phyloP scores from a whole-genome alignment of 257 asterid species.

The Rauvolfia tetraphylla region DNA sequence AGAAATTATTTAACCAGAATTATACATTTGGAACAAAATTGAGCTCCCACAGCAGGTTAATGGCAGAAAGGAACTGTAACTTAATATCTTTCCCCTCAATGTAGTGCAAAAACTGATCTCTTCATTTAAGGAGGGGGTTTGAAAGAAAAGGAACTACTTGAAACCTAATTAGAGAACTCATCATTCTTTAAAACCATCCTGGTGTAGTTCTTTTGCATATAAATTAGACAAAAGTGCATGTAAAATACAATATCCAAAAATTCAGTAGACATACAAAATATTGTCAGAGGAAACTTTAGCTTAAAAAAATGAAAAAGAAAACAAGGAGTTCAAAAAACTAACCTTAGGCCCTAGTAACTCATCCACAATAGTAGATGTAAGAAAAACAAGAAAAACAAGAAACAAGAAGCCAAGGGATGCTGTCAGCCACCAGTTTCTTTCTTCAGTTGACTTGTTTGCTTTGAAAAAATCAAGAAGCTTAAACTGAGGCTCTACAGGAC shows the following conservation, averaged over 20 bases:
- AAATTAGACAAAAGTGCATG: neutral
- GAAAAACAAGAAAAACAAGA: conserved; percentile 51
- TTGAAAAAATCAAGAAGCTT: conserved; percentile 50
- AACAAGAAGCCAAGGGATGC: conserved; percentile 50
- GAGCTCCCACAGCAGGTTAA: neutral
- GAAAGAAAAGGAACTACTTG: too few species aligned
- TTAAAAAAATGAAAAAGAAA: neutral
- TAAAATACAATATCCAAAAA: neutral
- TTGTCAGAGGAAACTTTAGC: neutral
- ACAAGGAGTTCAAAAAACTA: neutral
- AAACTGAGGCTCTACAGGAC: conserved; percentile 47
- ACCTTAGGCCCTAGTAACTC: conserved; percentile 55
- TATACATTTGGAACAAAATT: neutral
- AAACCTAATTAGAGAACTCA: neutral
- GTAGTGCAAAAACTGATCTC: too few species aligned
- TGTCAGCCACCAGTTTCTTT: conserved; percentile 64
- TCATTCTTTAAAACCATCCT: neutral
- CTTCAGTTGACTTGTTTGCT: conserved; percentile 28
- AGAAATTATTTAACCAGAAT: neutral
- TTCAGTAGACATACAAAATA: neutral
- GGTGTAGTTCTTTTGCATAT: neutral
- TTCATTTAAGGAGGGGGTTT: too few species aligned
- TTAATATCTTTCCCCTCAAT: neutral
- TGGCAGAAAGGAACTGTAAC: neutral
- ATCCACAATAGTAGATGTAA: conserved; percentile 52